Evolutionary conservation across 805 yeast species (phyloP).

Genomic region (Starmerella potacharoeniae): DNA sequence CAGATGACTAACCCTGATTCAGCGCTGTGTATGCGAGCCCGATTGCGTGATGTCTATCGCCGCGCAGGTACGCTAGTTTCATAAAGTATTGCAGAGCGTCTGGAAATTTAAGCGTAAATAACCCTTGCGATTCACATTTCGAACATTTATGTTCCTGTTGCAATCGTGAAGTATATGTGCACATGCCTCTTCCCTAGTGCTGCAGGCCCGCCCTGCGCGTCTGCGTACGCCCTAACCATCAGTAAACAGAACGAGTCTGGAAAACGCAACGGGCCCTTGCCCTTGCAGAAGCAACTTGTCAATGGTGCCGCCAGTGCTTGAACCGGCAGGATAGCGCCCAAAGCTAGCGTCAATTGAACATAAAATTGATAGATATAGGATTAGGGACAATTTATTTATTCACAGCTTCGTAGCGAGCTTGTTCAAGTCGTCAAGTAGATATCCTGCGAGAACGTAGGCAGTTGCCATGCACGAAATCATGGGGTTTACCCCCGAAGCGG

Average conservation of each 20-base stretch:
- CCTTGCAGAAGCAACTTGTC: not conserved
- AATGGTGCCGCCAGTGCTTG: too few relatives aligned
- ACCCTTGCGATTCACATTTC: too few relatives aligned
- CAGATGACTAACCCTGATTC: not conserved
- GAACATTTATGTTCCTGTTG: too few relatives aligned
- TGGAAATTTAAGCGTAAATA: too few relatives aligned
- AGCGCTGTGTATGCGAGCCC: not conserved
- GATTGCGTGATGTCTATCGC: not conserved
- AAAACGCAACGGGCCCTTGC: not conserved
- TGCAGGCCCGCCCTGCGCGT: not conserved
- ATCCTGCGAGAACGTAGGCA: slow-evolving; percentile 35
- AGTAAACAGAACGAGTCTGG: not conserved
- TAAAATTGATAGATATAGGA: not conserved
- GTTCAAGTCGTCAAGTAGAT: slow-evolving; percentile 27
- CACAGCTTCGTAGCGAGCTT: slow-evolving; percentile 11
- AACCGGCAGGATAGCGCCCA: too few relatives aligned
- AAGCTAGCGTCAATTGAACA: not conserved
- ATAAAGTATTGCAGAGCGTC: too few relatives aligned
- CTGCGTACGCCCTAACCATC: not conserved
- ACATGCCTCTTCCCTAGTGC: not conserved
- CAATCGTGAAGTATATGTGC: not conserved
- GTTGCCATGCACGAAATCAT: slow-evolving; percentile 41
- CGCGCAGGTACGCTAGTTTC: not conserved
- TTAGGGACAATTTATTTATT: too few relatives aligned
- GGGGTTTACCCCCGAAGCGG: slow-evolving; percentile 46